These are phyloP conservation scores for Helichrysum umbraculigerum DNA, from an alignment of 129 eudicot genomes.

Conservation along the genomic window DNA sequence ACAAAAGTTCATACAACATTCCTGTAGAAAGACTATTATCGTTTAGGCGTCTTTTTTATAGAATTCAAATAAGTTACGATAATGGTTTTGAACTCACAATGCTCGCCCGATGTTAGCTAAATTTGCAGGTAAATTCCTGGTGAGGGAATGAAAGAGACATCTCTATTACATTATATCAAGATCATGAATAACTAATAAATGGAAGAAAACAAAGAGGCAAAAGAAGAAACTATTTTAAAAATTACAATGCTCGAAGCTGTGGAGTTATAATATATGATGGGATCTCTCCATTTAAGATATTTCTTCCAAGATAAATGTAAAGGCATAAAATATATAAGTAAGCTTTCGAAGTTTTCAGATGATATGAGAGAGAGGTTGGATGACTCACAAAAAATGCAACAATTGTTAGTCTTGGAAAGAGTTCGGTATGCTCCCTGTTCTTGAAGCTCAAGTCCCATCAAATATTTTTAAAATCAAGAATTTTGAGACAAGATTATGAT, in stretches of 20 bases:
- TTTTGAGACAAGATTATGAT: slow-evolving; percentile 11
- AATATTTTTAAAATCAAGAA: slow-evolving; percentile 10
- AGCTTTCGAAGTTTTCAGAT: background rate
- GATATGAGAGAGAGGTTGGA: background rate
- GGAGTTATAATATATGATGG: slow-evolving; percentile 52
- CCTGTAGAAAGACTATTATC: too few relatives aligned
- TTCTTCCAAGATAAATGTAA: slow-evolving; percentile 72
- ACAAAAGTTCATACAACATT: too few relatives aligned
- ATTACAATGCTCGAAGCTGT: slow-evolving; percentile 60
- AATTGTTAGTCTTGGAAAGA: slow-evolving; percentile 53
- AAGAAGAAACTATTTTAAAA: background rate
- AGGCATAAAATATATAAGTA: slow-evolving; percentile 5
- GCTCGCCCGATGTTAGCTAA: too few relatives aligned
- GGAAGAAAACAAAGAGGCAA: too few relatives aligned
- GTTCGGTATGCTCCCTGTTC: slow-evolving; percentile 50
- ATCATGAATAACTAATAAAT: too few relatives aligned
- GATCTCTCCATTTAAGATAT: slow-evolving; percentile 55
- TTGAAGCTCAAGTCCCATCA: slow-evolving; percentile 76
- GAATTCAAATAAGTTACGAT: too few relatives aligned
- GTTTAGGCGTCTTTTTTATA: too few relatives aligned
- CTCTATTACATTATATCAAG: too few relatives aligned
- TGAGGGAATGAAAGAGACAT: too few relatives aligned
- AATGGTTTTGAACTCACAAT: too few relatives aligned
- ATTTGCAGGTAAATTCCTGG: too few relatives aligned
- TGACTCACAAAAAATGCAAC: slow-evolving; percentile 54